phyloP scores from a whole-genome alignment of 805 yeast genomes.

The Suhomyces kilbournensis region DNA sequence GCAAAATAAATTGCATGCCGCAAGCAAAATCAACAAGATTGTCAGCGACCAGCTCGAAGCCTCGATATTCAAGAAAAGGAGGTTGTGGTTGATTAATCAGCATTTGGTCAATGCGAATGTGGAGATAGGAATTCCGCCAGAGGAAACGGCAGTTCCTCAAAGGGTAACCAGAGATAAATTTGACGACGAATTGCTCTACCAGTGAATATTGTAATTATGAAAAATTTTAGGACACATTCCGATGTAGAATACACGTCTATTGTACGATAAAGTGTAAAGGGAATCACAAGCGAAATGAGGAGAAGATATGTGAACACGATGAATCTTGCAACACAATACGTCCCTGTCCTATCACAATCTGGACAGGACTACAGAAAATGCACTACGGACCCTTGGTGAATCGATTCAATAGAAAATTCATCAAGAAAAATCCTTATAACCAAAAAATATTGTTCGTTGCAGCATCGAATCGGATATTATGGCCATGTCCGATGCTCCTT shows the following conservation, averaged over 20 bases:
- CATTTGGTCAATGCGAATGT: conserved; percentile 42
- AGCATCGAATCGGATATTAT: background rate
- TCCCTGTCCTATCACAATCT: background rate
- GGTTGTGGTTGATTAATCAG: conserved; percentile 42
- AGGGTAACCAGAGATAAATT: conserved; percentile 13
- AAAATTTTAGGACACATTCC: background rate
- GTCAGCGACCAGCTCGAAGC: conserved; percentile 27
- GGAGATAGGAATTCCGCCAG: conserved; percentile 32
- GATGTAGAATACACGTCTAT: background rate
- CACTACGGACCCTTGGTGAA: background rate
- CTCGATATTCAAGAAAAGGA: conserved; percentile 29
- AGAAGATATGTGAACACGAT: background rate
- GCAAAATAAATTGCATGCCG: conserved; percentile 33
- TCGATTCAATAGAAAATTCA: background rate
- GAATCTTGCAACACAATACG: background rate
- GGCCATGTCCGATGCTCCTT: background rate
- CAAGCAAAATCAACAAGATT: conserved; percentile 35
- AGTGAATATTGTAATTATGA: background rate
- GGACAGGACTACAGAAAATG: background rate
- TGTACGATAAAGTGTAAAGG: background rate
- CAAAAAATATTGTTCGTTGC: background rate
- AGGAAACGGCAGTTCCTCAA: conserved; percentile 9
- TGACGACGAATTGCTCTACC: conserved; percentile 15
- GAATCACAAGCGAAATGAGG: background rate
- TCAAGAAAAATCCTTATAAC: background rate